A percentile compares a stretch with the other conserved stretches of the same genome.
phyloP scores from a whole-genome alignment of 140 eudicot genomes.

The Anethum foeniculum region DNA sequence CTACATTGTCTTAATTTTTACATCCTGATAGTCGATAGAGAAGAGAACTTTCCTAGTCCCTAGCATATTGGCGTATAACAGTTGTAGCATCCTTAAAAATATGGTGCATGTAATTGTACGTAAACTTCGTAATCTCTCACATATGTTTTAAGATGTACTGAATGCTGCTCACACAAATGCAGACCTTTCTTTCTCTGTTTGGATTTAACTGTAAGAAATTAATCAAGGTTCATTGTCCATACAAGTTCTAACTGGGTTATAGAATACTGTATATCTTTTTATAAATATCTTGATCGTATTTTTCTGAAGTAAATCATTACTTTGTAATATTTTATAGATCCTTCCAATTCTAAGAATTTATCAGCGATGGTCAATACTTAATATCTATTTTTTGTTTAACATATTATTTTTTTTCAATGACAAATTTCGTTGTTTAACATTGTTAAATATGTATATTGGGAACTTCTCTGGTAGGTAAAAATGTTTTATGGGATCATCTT shows the following conservation, averaged over 20 bases:
- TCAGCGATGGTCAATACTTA: not conserved
- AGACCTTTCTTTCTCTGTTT: not conserved
- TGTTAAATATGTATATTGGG: not conserved
- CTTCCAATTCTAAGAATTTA: not conserved
- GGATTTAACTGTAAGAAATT: not conserved
- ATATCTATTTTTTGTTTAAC: not conserved
- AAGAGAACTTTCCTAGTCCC: constrained; percentile 23
- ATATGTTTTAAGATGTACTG: not conserved
- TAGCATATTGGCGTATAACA: not conserved
- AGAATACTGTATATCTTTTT: not conserved
- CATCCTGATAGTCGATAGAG: constrained; percentile 9
- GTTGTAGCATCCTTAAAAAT: not conserved
- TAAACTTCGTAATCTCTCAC: not conserved
- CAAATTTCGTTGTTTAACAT: not conserved
- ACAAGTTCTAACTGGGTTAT: not conserved
- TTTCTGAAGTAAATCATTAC: not conserved
- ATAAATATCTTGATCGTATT: not conserved
- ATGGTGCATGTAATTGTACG: not conserved
- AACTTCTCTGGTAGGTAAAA: not conserved
- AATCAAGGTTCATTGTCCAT: not conserved
- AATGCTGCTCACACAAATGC: not conserved
- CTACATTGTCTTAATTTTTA: constrained; percentile 32
- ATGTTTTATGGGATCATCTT: not conserved
- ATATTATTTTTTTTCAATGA: not conserved
- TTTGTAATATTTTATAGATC: not conserved